These are phyloP conservation scores for Trichosporon faecale DNA, from an alignment of 1,284 basidiomycete genomes.

Conservation along the genomic window DNA sequence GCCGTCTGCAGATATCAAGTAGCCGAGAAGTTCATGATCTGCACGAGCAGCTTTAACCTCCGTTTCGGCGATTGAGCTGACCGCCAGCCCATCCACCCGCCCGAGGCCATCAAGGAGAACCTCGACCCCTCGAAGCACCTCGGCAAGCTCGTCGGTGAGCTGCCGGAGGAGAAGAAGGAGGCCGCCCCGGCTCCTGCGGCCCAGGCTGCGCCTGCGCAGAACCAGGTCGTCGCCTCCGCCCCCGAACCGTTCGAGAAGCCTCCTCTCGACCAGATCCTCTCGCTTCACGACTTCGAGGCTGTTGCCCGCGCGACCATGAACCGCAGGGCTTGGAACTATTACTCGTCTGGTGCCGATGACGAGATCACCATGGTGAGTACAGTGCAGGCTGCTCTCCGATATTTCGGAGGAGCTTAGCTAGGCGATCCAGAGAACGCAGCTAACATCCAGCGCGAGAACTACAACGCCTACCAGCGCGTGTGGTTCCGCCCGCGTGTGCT, in stretches of 20 bases:
- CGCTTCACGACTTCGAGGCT: slow-evolving; percentile 87
- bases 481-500: slow-evolving; percentile 94
- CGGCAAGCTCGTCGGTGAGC: slow-evolving; percentile 21
- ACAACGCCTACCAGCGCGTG: slow-evolving; percentile 77
- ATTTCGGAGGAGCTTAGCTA: not conserved
- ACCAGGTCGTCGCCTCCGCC: slow-evolving; percentile 12
- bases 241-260: slow-evolving; percentile 56
- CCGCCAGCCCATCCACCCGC: slow-evolving; percentile 70
- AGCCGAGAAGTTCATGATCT: not conserved
- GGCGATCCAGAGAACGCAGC: slow-evolving; percentile 14
- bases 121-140: slow-evolving; percentile 52
- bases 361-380: slow-evolving; percentile 66
- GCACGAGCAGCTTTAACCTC: too few species aligned
- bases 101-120: slow-evolving; percentile 78
- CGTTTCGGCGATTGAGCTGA: too few species aligned
- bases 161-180: slow-evolving; percentile 18
- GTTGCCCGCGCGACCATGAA: slow-evolving; percentile 71
- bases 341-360: slow-evolving; percentile 80
- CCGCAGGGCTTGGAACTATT: slow-evolving; percentile 84
- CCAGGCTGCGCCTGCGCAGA: not conserved
- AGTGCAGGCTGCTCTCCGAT: not conserved
- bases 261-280: slow-evolving; percentile 71
- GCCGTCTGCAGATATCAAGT: not conserved
- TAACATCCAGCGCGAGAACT: slow-evolving; percentile 67
- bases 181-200: slow-evolving; percentile 47